phyloP scores from a whole-genome alignment of 371 early-diverging fungal species.

The Batkoa obscura region DNA sequence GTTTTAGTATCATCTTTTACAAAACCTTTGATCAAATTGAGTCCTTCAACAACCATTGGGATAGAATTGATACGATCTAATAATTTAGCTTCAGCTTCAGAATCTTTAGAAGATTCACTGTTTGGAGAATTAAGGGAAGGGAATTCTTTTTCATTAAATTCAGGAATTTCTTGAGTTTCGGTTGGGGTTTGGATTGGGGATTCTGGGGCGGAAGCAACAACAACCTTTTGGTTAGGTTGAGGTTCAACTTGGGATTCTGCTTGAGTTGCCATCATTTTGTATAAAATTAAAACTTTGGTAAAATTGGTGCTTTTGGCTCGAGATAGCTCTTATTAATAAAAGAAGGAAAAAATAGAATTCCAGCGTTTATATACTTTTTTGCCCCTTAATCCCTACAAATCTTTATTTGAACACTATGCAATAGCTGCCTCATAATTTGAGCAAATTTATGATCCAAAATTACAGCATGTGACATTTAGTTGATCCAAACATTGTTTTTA shows the following conservation, averaged over 20 bases:
- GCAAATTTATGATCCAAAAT: too few relatives aligned
- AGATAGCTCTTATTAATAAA: too few relatives aligned
- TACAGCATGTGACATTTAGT: too few relatives aligned
- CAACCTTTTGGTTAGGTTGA: background rate
- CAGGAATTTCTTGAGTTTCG: background rate
- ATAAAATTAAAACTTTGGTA: too few relatives aligned
- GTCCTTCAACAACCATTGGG: conserved; percentile 6
- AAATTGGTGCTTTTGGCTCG: too few relatives aligned
- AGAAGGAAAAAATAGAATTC: too few relatives aligned
- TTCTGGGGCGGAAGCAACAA: background rate
- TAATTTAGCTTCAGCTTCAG: background rate
- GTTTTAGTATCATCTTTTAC: conserved; percentile 18
- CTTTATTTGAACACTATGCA: too few relatives aligned
- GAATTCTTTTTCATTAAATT: background rate
- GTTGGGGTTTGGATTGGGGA: background rate
- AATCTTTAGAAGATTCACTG: background rate
- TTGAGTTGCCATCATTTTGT: background rate
- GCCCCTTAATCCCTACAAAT: too few relatives aligned
- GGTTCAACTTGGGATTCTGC: background rate
- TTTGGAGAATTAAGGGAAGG: background rate
- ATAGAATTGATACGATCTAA: conserved; percentile 1
- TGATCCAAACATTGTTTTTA: too few relatives aligned
- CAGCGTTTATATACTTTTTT: too few relatives aligned
- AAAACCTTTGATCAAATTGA: conserved; percentile 24
- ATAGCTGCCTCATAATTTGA: too few relatives aligned